These are phyloP conservation scores for Hyaloscypha variabilis DNA, from an alignment of 495 filamentous ascomycete species.

Conservation along the genomic window DNA sequence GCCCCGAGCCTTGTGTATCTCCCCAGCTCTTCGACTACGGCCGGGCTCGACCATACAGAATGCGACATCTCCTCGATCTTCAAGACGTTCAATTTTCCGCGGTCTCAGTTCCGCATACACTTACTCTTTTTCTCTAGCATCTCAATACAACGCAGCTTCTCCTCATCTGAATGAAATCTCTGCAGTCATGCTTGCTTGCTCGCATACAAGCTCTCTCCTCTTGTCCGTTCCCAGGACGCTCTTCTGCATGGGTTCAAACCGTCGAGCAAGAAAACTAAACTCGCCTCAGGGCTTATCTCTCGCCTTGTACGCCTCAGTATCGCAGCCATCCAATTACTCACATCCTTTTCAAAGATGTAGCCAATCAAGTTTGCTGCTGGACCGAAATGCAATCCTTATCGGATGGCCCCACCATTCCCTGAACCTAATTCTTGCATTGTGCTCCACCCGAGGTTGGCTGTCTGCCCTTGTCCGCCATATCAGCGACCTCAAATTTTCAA, in stretches of 20 bases:
- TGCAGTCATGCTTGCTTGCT: no score
- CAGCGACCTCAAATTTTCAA: no score
- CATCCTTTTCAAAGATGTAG: neutral
- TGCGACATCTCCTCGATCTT: neutral
- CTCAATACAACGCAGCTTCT: neutral
- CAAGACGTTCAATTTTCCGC: neutral
- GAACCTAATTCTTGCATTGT: no score
- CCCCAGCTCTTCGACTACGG: neutral
- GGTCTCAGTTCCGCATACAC: neutral
- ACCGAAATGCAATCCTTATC: no score
- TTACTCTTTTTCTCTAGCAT: neutral
- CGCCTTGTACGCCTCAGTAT: neutral
- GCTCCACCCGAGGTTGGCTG: no score
- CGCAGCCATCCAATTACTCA: neutral
- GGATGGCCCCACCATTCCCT: neutral
- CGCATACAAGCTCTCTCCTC: no score
- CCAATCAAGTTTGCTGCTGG: neutral
- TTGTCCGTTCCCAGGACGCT: no score
- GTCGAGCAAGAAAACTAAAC: neutral
- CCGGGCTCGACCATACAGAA: neutral
- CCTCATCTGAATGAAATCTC: no score
- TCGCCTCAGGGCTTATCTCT: slow-evolving; percentile 2
- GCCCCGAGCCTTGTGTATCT: slow-evolving; percentile 1
- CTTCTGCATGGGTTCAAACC: neutral
- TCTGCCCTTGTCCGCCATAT: no score